Evolutionary conservation across 495 filamentous ascomycete genomes (phyloP).

Genomic region (Lasiosphaeria hispida): DNA sequence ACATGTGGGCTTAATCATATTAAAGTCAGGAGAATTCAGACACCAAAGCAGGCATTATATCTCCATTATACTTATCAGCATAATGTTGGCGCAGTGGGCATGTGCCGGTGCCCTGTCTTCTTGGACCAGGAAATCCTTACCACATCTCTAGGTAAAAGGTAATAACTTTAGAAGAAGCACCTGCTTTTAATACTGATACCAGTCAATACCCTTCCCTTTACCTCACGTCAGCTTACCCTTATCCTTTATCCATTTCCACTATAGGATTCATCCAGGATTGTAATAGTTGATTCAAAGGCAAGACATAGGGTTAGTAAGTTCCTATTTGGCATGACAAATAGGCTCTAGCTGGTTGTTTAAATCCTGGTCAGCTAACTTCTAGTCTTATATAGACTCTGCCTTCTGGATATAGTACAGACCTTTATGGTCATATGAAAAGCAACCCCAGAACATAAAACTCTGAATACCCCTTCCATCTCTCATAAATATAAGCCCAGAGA

Average conservation of each 20-base stretch:
- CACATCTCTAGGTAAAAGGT: constrained; percentile 32
- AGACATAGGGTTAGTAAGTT: constrained; percentile 18
- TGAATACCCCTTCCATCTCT: constrained; percentile 30
- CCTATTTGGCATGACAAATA: constrained; percentile 5
- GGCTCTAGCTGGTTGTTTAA: constrained; percentile 22
- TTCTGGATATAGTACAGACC: constrained; percentile 33
- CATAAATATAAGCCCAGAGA: constrained; percentile 16
- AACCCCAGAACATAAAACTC: constrained; percentile 42
- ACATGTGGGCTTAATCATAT: no score
- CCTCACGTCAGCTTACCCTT: constrained; percentile 24
- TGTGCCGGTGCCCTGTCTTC: constrained; percentile 30
- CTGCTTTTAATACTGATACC: constrained; percentile 21
- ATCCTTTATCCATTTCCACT: constrained; percentile 23
- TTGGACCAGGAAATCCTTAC: constrained; percentile 23
- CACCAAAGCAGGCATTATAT: constrained; percentile 26
- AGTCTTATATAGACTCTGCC: constrained; percentile 22
- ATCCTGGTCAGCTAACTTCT: constrained; percentile 18
- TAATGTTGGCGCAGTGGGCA: constrained; percentile 21
- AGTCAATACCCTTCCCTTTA: constrained; percentile 21
- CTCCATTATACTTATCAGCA: constrained; percentile 19
- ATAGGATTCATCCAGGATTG: constrained; percentile 16
- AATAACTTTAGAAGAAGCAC: constrained; percentile 32
- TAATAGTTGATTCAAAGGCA: background rate
- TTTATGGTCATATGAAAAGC: constrained; percentile 37
- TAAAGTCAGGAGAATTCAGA: constrained; percentile 33